Evolutionary conservation across 2,329 filamentous ascomycete genomes (phyloP).

Genomic region (Cercospora sojina): DNA sequence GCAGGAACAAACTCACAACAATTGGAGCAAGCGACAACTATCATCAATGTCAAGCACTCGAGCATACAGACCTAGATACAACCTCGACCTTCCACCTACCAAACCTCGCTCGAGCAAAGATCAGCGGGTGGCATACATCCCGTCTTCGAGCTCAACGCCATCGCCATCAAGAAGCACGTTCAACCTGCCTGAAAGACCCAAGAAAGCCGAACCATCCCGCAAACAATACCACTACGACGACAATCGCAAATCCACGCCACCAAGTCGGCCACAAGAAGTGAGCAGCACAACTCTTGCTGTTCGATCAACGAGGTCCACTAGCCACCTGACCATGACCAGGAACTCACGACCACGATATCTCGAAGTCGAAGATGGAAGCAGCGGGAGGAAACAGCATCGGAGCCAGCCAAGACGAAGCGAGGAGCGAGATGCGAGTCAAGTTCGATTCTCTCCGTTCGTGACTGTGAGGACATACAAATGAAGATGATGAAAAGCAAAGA

Average conservation of each 20-base stretch:
- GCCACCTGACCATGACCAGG: background rate
- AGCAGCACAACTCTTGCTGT: background rate
- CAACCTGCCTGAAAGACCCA: background rate
- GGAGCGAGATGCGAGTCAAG: slow-evolving; percentile 7
- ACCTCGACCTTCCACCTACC: background rate
- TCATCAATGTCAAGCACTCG: background rate
- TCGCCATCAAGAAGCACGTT: background rate
- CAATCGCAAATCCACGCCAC: background rate
- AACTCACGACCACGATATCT: background rate
- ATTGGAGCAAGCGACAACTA: background rate
- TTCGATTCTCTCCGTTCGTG: slow-evolving; percentile 6
- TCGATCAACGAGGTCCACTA: background rate
- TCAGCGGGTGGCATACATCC: background rate
- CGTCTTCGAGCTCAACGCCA: background rate
- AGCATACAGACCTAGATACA: slow-evolving; percentile 3
- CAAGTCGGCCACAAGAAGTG: background rate
- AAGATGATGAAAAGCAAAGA: background rate
- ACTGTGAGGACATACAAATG: slow-evolving; percentile 6
- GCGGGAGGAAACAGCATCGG: background rate
- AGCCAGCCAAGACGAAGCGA: background rate
- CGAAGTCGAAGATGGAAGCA: background rate
- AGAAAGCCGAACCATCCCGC: background rate
- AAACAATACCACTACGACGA: background rate
- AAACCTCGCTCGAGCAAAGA: slow-evolving; percentile 5
- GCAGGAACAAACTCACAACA: background rate